Conservation (phyloP, 257 asterid species). For the Linaria vulgaris region DNA sequence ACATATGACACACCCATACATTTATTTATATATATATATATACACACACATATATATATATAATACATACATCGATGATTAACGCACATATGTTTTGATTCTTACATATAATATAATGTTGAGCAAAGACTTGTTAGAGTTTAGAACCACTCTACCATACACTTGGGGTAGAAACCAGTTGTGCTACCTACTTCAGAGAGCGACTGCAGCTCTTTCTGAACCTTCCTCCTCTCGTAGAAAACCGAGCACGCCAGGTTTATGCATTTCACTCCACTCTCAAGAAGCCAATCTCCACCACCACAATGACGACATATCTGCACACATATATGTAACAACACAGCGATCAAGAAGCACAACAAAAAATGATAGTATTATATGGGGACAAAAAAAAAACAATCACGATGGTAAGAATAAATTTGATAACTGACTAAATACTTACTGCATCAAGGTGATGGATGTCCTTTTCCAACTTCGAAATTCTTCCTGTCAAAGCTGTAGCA, state of each 20-base stretch:
- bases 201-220: slow-evolving; percentile 73
- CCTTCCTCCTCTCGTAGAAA: slow-evolving; percentile 81
- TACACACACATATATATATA: no score
- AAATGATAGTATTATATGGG: not conserved
- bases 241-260: slow-evolving; percentile 80
- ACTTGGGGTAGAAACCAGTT: slow-evolving; percentile 65
- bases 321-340: not conserved
- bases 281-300: slow-evolving; percentile 93
- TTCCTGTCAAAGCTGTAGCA: slow-evolving; percentile 66
- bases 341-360: not conserved
- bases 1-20: no score
- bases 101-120: no score
- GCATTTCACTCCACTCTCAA: slow-evolving; percentile 90
- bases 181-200: slow-evolving; percentile 57
- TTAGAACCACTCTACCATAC: slow-evolving; percentile 83
- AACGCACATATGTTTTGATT: no score
- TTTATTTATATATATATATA: no score
- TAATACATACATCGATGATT: no score
- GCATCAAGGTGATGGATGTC: slow-evolving; percentile 81
- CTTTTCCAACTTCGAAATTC: slow-evolving; percentile 76
- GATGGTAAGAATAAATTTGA: not conserved
- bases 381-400: not conserved
- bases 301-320: slow-evolving; percentile 87
- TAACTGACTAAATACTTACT: slow-evolving; percentile 51
- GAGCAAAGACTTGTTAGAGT: not conserved